Evolutionary conservation across 1,284 basidiomycete genomes (phyloP), one percentile per base, ranked within the genome.

Genomic region (Phlebopus sp.): DNA sequence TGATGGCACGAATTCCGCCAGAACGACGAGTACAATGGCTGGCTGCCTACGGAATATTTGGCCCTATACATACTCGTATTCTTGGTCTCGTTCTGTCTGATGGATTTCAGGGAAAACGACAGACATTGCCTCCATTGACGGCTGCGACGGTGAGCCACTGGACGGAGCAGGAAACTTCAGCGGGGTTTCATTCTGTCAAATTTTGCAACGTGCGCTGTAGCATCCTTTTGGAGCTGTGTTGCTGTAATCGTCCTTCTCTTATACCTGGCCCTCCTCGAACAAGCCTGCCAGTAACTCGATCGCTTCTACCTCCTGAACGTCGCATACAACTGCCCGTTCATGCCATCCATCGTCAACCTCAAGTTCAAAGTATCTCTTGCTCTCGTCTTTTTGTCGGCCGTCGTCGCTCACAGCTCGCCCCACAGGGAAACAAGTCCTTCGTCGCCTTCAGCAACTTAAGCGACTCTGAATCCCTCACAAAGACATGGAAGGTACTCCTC

Each of bases 351-450:
- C 70, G 81, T 86, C 75, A 88, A 88, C 69, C 82, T 88, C 79
- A 88, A 88, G 79, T 87, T 88, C 79, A 88, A 88, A 77, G 85
- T 85, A 55, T 46, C 73, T 73, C 47, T 2, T 8, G 5, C 25
- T 25, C 25, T 5, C 25, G 5, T 5, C 5, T 37, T 46, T 40
- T 51, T 54, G 17, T 46, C 18, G 7, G 11, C 21, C 35, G n/a
- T 31, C 45, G 14, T n/a, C n/a, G 31, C 59, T 57, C 57, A 50
- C 37, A 51, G 42, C 59, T 59, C 54, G 64, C 50, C 47, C 49
- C 36, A 25, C 61, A 90, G 86, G 88, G 88, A 70, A 90, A 90
- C 79, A 90, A 90, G 75, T 90, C 88, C 66, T 91, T 91, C 69
- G 86, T 90, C 67, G 86, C 88, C 53, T 90, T 91, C 72, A 86